These are phyloP conservation scores for Diversispora epigaea DNA, from an alignment of 192 early-diverging fungal species.

Conservation along the genomic window DNA sequence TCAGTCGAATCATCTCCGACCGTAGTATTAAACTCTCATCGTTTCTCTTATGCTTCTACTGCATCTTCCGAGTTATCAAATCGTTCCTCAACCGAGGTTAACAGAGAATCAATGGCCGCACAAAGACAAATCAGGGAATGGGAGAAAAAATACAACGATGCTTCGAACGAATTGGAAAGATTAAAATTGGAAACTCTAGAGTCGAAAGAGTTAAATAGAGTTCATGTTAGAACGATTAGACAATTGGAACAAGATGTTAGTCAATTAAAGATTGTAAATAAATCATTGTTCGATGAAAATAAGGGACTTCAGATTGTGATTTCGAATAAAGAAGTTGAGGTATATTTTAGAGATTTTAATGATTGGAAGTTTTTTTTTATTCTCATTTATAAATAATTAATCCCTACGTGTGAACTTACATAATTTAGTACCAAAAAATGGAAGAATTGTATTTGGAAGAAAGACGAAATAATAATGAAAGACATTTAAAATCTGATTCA, in stretches of 20 bases:
- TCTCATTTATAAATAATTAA: neutral
- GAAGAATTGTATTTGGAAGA: neutral
- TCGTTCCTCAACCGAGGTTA: too few relatives aligned
- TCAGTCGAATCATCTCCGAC: too few relatives aligned
- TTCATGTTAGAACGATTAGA: neutral
- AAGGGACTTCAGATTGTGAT: neutral
- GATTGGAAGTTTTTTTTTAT: neutral
- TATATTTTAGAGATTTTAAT: neutral
- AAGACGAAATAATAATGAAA: neutral
- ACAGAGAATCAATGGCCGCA: neutral
- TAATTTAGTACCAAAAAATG: neutral
- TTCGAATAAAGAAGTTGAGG: neutral
- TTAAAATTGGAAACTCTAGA: neutral
- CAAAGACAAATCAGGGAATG: neutral
- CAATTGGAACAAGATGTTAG: neutral
- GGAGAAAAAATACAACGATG: neutral
- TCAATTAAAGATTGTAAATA: neutral
- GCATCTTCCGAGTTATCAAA: too few relatives aligned
- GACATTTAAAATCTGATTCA: neutral
- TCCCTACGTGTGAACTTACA: neutral
- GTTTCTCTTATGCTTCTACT: too few relatives aligned
- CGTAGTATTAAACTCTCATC: too few relatives aligned
- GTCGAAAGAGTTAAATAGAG: neutral
- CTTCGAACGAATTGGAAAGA: neutral
- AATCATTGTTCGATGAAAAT: neutral